Evolutionary conservation across 352 stramenopile genomes (phyloP), one percentile per base, ranked within the genome.

Genomic region (Pythium apleroticum): DNA sequence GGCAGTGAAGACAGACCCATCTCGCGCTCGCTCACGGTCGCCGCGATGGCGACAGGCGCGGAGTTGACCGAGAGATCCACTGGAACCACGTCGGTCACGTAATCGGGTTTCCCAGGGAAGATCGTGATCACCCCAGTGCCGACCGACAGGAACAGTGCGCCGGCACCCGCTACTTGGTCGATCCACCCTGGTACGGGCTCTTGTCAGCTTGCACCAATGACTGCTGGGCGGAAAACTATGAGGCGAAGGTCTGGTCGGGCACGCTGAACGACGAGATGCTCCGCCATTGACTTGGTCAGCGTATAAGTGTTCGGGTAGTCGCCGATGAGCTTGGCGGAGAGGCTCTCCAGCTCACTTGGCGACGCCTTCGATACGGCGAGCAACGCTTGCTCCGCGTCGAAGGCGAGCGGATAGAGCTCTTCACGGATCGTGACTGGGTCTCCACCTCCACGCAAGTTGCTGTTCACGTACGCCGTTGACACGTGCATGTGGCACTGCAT

Each of bases 231-330:
- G 33, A 89, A 86, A 52, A 96, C 84, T 22, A 92, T 73, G 27
- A 93, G 61, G 22, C 84, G 84, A 15, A 93, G 77, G 7, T 31
- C 61, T 14, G 75, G 60, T 1, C 65, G 66, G 5, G 79, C 59
- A 52, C 83, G 70, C 54, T 74, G 60, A 20, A 81, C 71, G 25
- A 93, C 39, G 37, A 95, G 52, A 33, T 90, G 79, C 69, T 96
- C 87, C 37, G 83, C 82, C 81, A 96, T 96, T 8, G 85, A 87
- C 69, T 96, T 96, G 54, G 85, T 95, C 1, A 95, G 73, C 22
- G 81, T 83, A 66, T 94, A 95, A 52, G 86, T 33, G 30, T 33
- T 33, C 30, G 30, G 30, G 30, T 10, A 33, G 30, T 5, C 5
- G 30, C 30, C 30, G 30, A 33, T 33, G 30, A 33, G 30, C 30